phyloP scores from a whole-genome alignment of 805 yeast species.

The Metschnikowia gruessii region DNA sequence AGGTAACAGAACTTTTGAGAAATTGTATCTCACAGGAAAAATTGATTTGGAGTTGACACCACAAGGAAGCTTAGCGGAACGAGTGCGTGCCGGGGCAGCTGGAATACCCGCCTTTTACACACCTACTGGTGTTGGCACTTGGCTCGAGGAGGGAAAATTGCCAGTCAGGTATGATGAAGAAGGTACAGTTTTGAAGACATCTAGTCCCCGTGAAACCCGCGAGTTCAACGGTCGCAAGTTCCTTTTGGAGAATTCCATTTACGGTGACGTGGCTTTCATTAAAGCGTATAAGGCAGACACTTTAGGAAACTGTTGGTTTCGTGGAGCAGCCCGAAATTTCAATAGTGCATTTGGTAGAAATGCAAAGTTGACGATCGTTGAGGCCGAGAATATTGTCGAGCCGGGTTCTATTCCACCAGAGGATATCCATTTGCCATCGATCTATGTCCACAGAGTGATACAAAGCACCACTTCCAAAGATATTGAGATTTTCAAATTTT shows the following conservation, averaged over 20 bases:
- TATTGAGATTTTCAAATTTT: constrained; percentile 37
- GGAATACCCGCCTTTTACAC: constrained; percentile 51
- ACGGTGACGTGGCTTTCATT: constrained; percentile 48
- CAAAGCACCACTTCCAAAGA: constrained; percentile 43
- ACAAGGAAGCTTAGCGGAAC: constrained; percentile 52
- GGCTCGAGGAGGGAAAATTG: constrained; percentile 48
- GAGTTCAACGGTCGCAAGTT: constrained; percentile 43
- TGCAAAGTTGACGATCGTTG: constrained; percentile 46
- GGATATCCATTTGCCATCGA: constrained; percentile 46
- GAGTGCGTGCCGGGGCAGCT: constrained; percentile 46
- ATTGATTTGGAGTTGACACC: constrained; percentile 49
- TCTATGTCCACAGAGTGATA: constrained; percentile 41
- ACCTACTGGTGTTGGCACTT: constrained; percentile 51
- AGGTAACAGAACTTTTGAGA: constrained; percentile 40
- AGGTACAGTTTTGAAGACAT: constrained; percentile 35
- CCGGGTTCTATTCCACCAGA: constrained; percentile 44
- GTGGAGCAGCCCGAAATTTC: constrained; percentile 47
- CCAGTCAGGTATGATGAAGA: constrained; percentile 38
- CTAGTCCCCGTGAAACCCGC: constrained; percentile 42
- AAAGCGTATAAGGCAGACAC: constrained; percentile 45
- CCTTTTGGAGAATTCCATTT: constrained; percentile 42
- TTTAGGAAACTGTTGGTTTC: constrained; percentile 48
- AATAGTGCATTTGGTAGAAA: constrained; percentile 45
- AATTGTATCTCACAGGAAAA: constrained; percentile 40
- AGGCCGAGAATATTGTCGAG: constrained; percentile 49